These are phyloP conservation scores for Amaranthus palmeri DNA, from an alignment of 148 eudicot species.

Conservation along the genomic window DNA sequence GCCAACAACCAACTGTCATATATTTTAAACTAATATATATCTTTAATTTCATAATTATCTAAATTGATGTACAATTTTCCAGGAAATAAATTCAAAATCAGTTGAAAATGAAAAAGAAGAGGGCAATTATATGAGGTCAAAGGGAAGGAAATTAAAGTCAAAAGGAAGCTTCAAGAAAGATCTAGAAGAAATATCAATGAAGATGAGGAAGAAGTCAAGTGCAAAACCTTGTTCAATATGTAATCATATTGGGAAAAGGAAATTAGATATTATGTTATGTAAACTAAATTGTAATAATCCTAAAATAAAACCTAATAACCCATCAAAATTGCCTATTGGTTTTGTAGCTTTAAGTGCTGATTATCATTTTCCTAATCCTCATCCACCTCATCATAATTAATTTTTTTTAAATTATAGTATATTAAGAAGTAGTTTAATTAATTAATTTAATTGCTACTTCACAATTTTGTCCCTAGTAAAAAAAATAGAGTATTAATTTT, in stretches of 20 bases:
- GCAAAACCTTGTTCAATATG: slow-evolving; percentile 24
- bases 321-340: slow-evolving; percentile 17
- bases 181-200: background rate
- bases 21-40: background rate
- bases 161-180: background rate
- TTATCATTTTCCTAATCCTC: slow-evolving; percentile 30
- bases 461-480: slow-evolving; percentile 22
- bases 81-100: background rate
- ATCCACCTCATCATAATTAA: slow-evolving; percentile 36
- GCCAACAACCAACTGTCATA: no score
- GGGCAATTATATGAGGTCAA: slow-evolving; percentile 4
- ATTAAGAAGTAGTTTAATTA: slow-evolving; percentile 1
- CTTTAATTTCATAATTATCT: background rate
- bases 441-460: slow-evolving; percentile 12
- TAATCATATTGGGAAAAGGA: slow-evolving; percentile 18
- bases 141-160: slow-evolving; percentile 16
- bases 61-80: background rate
- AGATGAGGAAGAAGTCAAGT: slow-evolving; percentile 19
- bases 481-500: background rate
- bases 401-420: background rate
- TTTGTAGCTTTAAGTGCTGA: slow-evolving; percentile 39
- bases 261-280: slow-evolving; percentile 22
- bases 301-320: slow-evolving; percentile 8
- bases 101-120: background rate
- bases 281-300: slow-evolving; percentile 16